Evolutionary conservation across 495 filamentous ascomycete species (phyloP), one percentile per base, ranked within the genome.

Genomic region (Talaromyces ruber): DNA sequence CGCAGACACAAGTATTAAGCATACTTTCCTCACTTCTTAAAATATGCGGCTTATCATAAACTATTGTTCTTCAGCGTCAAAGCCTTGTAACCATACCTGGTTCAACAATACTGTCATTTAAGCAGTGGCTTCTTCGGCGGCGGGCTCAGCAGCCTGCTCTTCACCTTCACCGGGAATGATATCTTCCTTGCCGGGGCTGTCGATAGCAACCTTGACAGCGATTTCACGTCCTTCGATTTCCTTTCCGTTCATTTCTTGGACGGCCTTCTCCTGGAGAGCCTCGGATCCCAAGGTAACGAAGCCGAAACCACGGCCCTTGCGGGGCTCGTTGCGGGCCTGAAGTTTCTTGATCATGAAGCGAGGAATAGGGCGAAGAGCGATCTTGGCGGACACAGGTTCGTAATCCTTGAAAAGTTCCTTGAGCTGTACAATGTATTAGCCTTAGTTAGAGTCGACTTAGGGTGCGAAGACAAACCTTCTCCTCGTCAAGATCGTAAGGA

Each of bases 281-380:
- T 98, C 93, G 8, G 93, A 96, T 56, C 86, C 88, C 45, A 98
- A 86, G 64, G 91, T 98, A 63, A 98, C 95, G 75, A 98, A 98
- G 57, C 94, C 94, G 74, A 98, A 98, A 56, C 94, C 94, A 79
- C 94, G 94, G 59, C 95, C 96, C 88, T 98, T 98, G 82, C 94
- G 95, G 64, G 93, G 89, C 81, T 98, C 94, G 66, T 92, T 92
- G 68, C 94, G 93, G 65, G 91, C 91, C 79, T 95, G 93, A 60
- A 98, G 91, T 83, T 98, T 98, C 86, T 95, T 95, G 79, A 98
- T 93, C 94, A 98, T 98, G 85, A 97, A 98, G 66, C 92, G 93
- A 58, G 95, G 95, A 68, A 98, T 98, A 43, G 94, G 94, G 53
- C 94, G 93, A 65, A 98, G 90, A 64, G 94, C 94, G 71, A 98